Base-by-base conservation (phyloP, 352 stramenopile species). In the Blastocystis sp. region DNA sequence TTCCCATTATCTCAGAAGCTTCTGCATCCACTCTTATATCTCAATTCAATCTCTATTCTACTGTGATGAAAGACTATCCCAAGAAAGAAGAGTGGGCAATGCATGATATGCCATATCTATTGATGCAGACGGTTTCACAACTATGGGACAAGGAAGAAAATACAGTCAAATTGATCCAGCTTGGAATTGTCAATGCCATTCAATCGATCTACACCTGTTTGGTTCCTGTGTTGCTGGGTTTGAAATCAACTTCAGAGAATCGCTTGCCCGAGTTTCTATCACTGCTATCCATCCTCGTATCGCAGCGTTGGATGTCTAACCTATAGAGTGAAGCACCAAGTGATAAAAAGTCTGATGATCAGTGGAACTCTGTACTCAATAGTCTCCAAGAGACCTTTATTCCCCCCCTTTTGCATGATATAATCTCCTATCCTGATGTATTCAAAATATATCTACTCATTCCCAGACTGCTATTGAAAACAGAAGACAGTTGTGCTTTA, bases 91-190 rank as follows among this genome's bases (percentile, higher is more conserved):
- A 81, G 51, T 81, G 70, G 70, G 70, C 70, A 24, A 13, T 81
- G 13, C 70, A 81, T 22, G 70, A 81, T 42, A 81, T 81, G 70
- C 35, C 70, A 5, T 81, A 81, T 81, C 70, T 81, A 13, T n/a
- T 81, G 1, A 81, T 81, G 70, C 70, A 81, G 24, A 81, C 70
- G 0, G 35, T 81, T 15, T 81, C 70, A 30, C 70, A 81, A 37
- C 48, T 81, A 22, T 81, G 70, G 70, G 70, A 81, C 15, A 40
- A 59, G 27, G 70, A 81, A 44, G 40, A 64, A 13, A 81, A 81
- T 56, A 56, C 62, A 27, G 42, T 59, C 0, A 33, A 44, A 17
- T 56, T 81, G 27, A 22, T 81, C 37, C 40, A 37, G 22, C 22
- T 40, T 35, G 70, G 70, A 19, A 60, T 81, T 15, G 27, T 81